Percentiles rank a stretch among this genome's conserved stretches.
phyloP scores from a whole-genome alignment of 2,329 filamentous ascomycete genomes.

The Calonectria ilicicola region DNA sequence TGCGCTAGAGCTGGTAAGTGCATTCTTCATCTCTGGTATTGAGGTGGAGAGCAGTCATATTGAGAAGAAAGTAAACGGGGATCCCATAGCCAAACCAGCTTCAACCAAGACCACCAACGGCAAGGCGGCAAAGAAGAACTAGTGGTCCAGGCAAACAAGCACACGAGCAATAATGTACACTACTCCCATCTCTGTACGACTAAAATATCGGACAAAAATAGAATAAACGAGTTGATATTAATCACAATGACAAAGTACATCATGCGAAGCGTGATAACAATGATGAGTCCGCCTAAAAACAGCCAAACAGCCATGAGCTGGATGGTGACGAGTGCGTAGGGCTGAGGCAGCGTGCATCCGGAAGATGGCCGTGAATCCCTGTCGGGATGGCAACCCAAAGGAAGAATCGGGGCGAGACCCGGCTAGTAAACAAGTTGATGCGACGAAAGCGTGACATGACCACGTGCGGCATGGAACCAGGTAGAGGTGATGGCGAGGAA shows the following conservation, averaged over 20 bases:
- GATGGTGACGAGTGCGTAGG: conserved; percentile 25
- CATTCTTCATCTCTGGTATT: conserved; percentile 83
- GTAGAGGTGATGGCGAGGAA: conserved; percentile 24
- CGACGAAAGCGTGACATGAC: background rate
- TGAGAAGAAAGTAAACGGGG: conserved; percentile 8
- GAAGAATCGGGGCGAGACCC: background rate
- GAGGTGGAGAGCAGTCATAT: conserved; percentile 64
- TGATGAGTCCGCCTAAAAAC: background rate
- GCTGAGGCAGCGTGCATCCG: conserved; percentile 35
- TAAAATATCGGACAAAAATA: background rate
- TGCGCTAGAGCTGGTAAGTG: conserved; percentile 85
- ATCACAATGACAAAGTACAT: background rate
- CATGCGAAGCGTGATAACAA: background rate
- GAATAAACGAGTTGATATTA: background rate
- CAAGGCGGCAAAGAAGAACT: conserved; percentile 28
- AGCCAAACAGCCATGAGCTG: conserved; percentile 12
- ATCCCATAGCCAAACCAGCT: background rate
- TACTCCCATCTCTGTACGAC: background rate
- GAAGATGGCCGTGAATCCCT: conserved; percentile 42
- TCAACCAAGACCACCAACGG: conserved; percentile 23
- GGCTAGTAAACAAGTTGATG: background rate
- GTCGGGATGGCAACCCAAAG: conserved; percentile 11
- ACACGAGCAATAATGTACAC: conserved; percentile 1
- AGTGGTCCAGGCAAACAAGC: conserved; percentile 26
- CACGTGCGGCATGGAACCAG: background rate